A percentile compares a stretch with the other conserved stretches of the same genome.
phyloP scores from a whole-genome alignment of 163 green algal genomes.

The Coccomyxa subellipsoidea region DNA sequence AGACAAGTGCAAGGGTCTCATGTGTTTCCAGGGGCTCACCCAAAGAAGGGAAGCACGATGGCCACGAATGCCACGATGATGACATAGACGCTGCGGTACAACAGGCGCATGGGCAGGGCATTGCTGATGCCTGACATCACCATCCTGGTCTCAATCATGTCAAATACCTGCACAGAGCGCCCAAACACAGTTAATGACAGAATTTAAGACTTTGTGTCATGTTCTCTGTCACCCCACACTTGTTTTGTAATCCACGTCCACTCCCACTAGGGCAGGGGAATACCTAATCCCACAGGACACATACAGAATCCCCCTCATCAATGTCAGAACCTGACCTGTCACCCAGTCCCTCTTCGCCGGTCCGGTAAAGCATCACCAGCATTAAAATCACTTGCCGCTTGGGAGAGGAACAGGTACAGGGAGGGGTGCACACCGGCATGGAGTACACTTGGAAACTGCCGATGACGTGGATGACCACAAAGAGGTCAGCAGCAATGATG shows the following conservation, averaged over 20 bases:
- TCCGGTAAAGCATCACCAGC: too few species aligned
- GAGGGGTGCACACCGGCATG: slow-evolving; percentile 9
- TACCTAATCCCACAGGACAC: too few species aligned
- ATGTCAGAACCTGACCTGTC: too few species aligned
- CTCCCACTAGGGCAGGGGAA: too few species aligned
- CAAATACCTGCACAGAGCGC: slow-evolving; percentile 19
- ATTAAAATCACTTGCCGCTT: too few species aligned
- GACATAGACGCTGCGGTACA: slow-evolving; percentile 25
- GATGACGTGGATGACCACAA: slow-evolving; percentile 9
- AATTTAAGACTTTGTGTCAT: neutral
- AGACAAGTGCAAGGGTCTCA: too few species aligned
- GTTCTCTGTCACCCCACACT: too few species aligned
- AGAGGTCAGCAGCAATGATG: slow-evolving; percentile 7
- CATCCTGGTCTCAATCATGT: slow-evolving; percentile 23
- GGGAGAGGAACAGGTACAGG: neutral
- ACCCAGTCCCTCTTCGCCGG: too few species aligned
- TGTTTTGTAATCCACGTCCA: too few species aligned
- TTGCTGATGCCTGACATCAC: slow-evolving; percentile 9
- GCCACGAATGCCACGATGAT: slow-evolving; percentile 21
- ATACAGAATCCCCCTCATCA: too few species aligned
- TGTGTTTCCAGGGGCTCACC: neutral
- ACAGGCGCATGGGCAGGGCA: slow-evolving; percentile 7
- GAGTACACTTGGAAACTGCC: slow-evolving; percentile 19
- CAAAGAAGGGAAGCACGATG: slow-evolving; percentile 25
- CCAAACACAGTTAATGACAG: neutral